phyloP scores from a whole-genome alignment of 2,329 filamentous ascomycete genomes.

The Gaeumannomyces tritici region DNA sequence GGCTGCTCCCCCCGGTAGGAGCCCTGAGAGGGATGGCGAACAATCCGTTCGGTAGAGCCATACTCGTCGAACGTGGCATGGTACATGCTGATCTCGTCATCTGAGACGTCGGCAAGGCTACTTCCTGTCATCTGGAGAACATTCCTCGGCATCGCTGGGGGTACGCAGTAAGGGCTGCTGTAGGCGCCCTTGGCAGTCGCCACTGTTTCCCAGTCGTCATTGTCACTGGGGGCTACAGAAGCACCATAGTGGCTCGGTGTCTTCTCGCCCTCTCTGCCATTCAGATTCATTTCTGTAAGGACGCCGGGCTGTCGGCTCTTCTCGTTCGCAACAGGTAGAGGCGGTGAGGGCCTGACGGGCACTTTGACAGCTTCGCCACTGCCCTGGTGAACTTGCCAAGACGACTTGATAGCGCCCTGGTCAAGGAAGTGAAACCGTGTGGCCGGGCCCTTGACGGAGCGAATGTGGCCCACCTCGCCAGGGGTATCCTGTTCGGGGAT shows the following conservation, averaged over 20 bases:
- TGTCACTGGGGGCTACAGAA: slow-evolving; percentile 15
- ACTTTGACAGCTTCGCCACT: not conserved
- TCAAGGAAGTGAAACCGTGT: not conserved
- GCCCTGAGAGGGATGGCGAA: slow-evolving; percentile 12
- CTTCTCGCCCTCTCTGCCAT: not conserved
- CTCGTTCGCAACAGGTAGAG: not conserved
- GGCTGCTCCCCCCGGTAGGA: slow-evolving; percentile 4
- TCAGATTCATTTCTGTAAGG: slow-evolving; percentile 2
- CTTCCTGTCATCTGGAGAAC: slow-evolving; percentile 19
- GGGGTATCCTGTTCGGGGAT: slow-evolving; percentile 8
- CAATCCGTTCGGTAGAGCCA: slow-evolving; percentile 16
- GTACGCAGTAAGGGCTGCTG: slow-evolving; percentile 7
- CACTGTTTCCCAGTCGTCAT: slow-evolving; percentile 30
- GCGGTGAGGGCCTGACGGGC: not conserved
- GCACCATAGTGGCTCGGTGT: not conserved
- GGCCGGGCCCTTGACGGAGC: not conserved
- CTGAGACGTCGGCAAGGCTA: slow-evolving; percentile 36
- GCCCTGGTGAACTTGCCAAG: not conserved
- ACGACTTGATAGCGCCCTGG: not conserved
- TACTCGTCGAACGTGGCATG: slow-evolving; percentile 10
- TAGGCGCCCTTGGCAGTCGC: slow-evolving; percentile 14
- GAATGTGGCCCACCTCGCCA: not conserved
- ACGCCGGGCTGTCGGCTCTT: not conserved
- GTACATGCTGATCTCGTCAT: slow-evolving; percentile 14
- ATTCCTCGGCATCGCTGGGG: not conserved